Evolutionary conservation across 805 yeast species (phyloP).

Genomic region (Wickerhamomyces ciferrii): DNA sequence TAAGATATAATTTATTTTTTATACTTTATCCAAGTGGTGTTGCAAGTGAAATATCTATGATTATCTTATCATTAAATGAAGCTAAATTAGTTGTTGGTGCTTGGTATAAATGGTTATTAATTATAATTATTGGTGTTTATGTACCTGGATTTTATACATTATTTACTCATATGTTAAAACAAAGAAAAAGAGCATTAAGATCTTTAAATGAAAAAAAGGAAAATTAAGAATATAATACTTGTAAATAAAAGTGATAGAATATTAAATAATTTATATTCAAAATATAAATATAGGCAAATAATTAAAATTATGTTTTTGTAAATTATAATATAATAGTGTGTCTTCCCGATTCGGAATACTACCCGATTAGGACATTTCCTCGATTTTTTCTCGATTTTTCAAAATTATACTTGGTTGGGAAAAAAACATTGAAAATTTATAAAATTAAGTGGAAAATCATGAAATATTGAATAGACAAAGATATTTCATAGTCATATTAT

Average conservation of each 20-base stretch:
- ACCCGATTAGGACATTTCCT: background rate
- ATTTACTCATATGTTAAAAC: conserved; percentile 83
- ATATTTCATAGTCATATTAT: background rate
- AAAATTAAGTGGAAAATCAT: no score
- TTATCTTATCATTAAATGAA: conserved; percentile 63
- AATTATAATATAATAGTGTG: no score
- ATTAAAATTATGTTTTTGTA: no score
- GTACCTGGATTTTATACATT: conserved; percentile 84
- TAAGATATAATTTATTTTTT: conserved; percentile 80
- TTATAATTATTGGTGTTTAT: conserved; percentile 57
- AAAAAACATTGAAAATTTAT: background rate
- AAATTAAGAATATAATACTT: no score
- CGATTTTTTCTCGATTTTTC: background rate
- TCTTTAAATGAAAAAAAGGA: conserved; percentile 17
- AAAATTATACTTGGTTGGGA: background rate
- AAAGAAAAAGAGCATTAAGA: conserved; percentile 74
- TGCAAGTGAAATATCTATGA: conserved; percentile 70
- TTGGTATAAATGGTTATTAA: conserved; percentile 50
- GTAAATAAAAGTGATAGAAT: background rate
- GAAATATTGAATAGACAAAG: no score
- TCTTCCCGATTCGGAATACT: background rate
- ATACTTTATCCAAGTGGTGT: conserved; percentile 90
- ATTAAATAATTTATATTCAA: background rate
- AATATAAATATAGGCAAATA: no score
- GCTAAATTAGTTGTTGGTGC: conserved; percentile 51